phyloP scores from a whole-genome alignment of 768 basidiomycete genomes.

The Dioszegia crocea region DNA sequence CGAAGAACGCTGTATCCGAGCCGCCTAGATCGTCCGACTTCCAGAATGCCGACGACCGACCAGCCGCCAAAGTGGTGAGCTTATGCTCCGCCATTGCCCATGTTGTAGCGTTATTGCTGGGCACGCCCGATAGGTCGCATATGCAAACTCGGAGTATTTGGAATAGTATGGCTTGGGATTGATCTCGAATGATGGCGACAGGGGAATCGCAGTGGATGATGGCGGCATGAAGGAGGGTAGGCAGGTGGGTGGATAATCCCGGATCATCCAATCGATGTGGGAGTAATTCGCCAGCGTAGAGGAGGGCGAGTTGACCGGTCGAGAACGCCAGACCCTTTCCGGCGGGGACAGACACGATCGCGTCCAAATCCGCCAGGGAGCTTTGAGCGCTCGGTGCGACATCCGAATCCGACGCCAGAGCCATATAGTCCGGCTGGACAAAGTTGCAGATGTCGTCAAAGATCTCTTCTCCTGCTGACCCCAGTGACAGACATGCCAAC shows the following conservation, averaged over 20 bases:
- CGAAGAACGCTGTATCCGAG: slow-evolving; percentile 30
- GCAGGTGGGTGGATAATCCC: slow-evolving; percentile 61
- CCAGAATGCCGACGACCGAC: slow-evolving; percentile 39
- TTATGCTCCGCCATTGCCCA: slow-evolving; percentile 35
- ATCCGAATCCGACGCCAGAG: slow-evolving; percentile 59
- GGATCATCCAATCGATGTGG: slow-evolving; percentile 61
- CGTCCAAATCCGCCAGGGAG: slow-evolving; percentile 58
- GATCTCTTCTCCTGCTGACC: slow-evolving; percentile 64
- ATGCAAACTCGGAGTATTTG: slow-evolving; percentile 78
- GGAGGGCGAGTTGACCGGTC: slow-evolving; percentile 80
- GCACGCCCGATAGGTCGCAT: slow-evolving; percentile 29
- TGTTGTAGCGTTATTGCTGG: slow-evolving; percentile 20
- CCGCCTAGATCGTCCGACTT: slow-evolving; percentile 25
- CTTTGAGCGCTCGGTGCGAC: slow-evolving; percentile 24
- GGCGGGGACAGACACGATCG: slow-evolving; percentile 52
- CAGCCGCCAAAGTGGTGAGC: slow-evolving; percentile 25
- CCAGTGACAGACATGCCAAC: slow-evolving; percentile 77
- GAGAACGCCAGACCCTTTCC: slow-evolving; percentile 54
- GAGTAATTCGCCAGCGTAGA: slow-evolving; percentile 56
- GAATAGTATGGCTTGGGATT: slow-evolving; percentile 74
- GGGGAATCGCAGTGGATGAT: slow-evolving; percentile 81
- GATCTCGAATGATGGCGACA: slow-evolving; percentile 62
- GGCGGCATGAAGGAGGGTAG: slow-evolving; percentile 70
- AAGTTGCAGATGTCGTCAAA: slow-evolving; percentile 80
- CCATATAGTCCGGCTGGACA: slow-evolving; percentile 78